A percentile compares a stretch with the other conserved stretches of the same genome.
Evolutionary conservation across 2,329 filamentous ascomycete species (phyloP).

Genomic region (Hypoxylon sp.): DNA sequence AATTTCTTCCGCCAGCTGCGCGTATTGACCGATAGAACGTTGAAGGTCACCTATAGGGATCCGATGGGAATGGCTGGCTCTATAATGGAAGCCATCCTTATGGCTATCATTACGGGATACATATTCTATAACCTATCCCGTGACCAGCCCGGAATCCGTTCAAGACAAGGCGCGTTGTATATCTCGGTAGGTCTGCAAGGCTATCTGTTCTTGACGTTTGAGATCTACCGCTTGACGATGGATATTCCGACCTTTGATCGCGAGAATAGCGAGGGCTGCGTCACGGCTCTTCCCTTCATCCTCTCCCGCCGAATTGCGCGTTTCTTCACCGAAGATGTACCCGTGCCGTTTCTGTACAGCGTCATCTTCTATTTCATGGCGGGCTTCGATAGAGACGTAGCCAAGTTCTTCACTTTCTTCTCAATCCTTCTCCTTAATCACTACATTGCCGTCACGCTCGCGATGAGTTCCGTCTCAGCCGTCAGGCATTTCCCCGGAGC

Average conservation of each 20-base stretch:
- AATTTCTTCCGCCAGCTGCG: constrained; percentile 67
- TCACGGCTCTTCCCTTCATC: constrained; percentile 73
- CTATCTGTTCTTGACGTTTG: constrained; percentile 78
- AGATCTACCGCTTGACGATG: constrained; percentile 76
- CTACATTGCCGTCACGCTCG: constrained; percentile 76
- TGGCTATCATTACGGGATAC: constrained; percentile 77
- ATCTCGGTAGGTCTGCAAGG: constrained; percentile 76
- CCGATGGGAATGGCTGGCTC: constrained; percentile 77
- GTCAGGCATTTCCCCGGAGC: constrained; percentile 74
- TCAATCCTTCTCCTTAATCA: constrained; percentile 72
- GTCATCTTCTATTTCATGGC: constrained; percentile 81
- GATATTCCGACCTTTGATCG: constrained; percentile 81
- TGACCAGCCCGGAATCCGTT: constrained; percentile 75
- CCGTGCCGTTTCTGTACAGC: constrained; percentile 74
- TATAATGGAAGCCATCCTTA: constrained; percentile 72
- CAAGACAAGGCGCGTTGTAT: constrained; percentile 76
- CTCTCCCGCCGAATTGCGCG: constrained; percentile 74
- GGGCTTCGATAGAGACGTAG: constrained; percentile 69
- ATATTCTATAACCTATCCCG: constrained; percentile 72
- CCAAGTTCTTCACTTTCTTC: constrained; percentile 77
- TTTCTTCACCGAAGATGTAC: constrained; percentile 74
- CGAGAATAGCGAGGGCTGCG: constrained; percentile 76
- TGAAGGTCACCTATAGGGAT: constrained; percentile 77
- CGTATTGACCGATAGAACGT: constrained; percentile 73
- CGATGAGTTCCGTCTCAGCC: constrained; percentile 71